Percentiles rank a stretch among this genome's conserved stretches.
These are phyloP conservation scores for Clonostachys solani DNA, from an alignment of 2,329 filamentous ascomycete species.

Conservation along the genomic window DNA sequence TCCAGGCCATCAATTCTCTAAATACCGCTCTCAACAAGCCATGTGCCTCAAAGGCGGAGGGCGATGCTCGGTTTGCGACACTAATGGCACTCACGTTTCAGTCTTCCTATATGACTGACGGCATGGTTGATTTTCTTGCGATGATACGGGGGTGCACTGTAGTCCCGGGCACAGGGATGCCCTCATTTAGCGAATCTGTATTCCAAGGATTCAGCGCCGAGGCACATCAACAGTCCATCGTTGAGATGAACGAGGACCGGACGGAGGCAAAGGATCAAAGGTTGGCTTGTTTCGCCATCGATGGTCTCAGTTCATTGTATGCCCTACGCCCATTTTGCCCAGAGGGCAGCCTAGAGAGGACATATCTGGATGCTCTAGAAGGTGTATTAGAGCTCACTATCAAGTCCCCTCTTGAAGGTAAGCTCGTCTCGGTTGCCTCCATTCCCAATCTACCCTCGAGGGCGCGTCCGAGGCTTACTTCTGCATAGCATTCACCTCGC, in stretches of 20 bases:
- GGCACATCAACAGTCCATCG: neutral
- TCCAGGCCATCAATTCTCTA: conserved; percentile 27
- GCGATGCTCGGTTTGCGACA: conserved; percentile 29
- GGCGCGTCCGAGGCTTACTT: neutral
- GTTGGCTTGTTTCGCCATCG: neutral
- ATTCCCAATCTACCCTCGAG: too few relatives aligned
- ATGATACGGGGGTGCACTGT: conserved; percentile 30
- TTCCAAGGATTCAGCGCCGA: neutral
- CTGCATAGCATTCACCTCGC: neutral
- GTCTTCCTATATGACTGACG: conserved; percentile 30
- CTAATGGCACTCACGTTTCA: conserved; percentile 30
- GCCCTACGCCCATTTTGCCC: neutral
- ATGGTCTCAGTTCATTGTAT: neutral
- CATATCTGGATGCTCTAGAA: neutral
- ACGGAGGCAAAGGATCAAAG: neutral
- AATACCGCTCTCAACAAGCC: conserved; percentile 23
- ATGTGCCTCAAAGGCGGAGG: conserved; percentile 15
- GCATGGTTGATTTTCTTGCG: conserved; percentile 29
- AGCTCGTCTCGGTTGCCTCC: neutral
- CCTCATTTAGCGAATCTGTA: neutral
- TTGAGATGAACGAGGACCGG: neutral
- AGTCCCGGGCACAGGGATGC: neutral
- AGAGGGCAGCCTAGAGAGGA: neutral
- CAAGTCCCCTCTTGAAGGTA: neutral
- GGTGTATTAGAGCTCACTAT: neutral